Conservation (phyloP, 768 basidiomycete genomes). For the Boletus pseudo-olivaceus region DNA sequence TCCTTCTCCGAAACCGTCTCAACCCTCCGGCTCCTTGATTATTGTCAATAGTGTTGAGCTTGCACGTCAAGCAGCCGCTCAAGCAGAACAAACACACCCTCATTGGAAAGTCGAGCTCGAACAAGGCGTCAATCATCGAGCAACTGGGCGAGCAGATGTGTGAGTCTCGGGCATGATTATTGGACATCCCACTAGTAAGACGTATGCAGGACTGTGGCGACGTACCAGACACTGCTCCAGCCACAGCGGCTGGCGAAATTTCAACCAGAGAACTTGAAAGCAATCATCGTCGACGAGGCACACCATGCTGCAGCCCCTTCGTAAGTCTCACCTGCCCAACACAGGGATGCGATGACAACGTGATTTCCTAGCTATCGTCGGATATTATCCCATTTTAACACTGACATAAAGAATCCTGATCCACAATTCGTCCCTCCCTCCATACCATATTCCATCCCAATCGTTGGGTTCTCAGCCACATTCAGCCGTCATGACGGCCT, state of each 20-base stretch:
- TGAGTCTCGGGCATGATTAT: slow-evolving; percentile 30
- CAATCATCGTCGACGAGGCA: slow-evolving; percentile 87
- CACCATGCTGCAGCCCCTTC: slow-evolving; percentile 94
- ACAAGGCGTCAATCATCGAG: slow-evolving; percentile 72
- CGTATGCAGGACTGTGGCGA: slow-evolving; percentile 69
- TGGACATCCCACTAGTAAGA: not conserved
- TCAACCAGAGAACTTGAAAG: slow-evolving; percentile 60
- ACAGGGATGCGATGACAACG: slow-evolving; percentile 1
- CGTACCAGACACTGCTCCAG: slow-evolving; percentile 80
- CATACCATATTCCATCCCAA: slow-evolving; percentile 57
- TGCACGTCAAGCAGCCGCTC: slow-evolving; percentile 78
- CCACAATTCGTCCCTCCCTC: slow-evolving; percentile 34
- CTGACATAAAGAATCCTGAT: slow-evolving; percentile 57
- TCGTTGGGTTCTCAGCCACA: slow-evolving; percentile 94
- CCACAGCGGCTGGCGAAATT: slow-evolving; percentile 70
- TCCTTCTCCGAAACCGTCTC: slow-evolving; percentile 38
- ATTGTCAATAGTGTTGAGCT: slow-evolving; percentile 90
- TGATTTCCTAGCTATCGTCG: slow-evolving; percentile 60
- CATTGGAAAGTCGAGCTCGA: slow-evolving; percentile 86
- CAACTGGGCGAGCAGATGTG: slow-evolving; percentile 83
- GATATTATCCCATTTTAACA: slow-evolving; percentile 80
- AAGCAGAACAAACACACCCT: slow-evolving; percentile 64
- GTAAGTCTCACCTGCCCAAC: slow-evolving; percentile 38
- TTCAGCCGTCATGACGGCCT: slow-evolving; percentile 90
- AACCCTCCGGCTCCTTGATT: slow-evolving; percentile 63